These are phyloP conservation scores for Candida xyloterini DNA, from an alignment of 805 yeast species.

Conservation along the genomic window DNA sequence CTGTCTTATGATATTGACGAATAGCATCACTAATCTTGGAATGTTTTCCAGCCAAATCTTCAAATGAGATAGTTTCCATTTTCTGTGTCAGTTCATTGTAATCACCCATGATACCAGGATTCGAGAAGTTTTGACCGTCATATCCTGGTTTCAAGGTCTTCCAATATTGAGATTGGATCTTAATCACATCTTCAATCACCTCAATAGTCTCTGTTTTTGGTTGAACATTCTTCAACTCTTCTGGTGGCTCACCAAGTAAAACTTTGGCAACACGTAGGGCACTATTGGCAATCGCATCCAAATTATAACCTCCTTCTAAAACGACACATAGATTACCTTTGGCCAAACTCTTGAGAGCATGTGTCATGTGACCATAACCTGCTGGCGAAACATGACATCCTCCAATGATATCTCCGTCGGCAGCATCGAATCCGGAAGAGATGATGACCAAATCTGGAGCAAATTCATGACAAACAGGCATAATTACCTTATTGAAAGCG, in stretches of 20 bases:
- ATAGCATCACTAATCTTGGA: slow-evolving; percentile 67
- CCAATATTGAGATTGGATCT: slow-evolving; percentile 85
- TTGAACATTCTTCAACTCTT: slow-evolving; percentile 56
- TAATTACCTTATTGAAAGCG: slow-evolving; percentile 79
- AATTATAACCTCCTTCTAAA: slow-evolving; percentile 94
- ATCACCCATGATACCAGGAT: slow-evolving; percentile 31
- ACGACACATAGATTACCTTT: slow-evolving; percentile 86
- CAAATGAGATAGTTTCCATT: slow-evolving; percentile 38
- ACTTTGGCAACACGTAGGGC: slow-evolving; percentile 92
- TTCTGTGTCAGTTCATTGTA: slow-evolving; percentile 38
- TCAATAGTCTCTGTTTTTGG: slow-evolving; percentile 78
- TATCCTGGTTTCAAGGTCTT: slow-evolving; percentile 72
- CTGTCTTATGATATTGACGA: slow-evolving; percentile 63
- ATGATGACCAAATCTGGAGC: slow-evolving; percentile 91
- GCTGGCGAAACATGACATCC: slow-evolving; percentile 95
- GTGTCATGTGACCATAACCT: slow-evolving; percentile 96
- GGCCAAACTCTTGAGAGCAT: slow-evolving; percentile 81
- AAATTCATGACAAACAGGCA: slow-evolving; percentile 87
- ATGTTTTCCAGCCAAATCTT: slow-evolving; percentile 39
- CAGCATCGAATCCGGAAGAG: slow-evolving; percentile 97
- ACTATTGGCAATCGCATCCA: slow-evolving; percentile 84
- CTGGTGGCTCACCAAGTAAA: slow-evolving; percentile 93
- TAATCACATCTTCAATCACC: slow-evolving; percentile 76
- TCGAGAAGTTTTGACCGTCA: slow-evolving; percentile 33
- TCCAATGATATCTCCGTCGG: slow-evolving; percentile 96